Conservation (phyloP, 371 early-diverging fungal genomes). For the Rhizomucor pusillus region DNA sequence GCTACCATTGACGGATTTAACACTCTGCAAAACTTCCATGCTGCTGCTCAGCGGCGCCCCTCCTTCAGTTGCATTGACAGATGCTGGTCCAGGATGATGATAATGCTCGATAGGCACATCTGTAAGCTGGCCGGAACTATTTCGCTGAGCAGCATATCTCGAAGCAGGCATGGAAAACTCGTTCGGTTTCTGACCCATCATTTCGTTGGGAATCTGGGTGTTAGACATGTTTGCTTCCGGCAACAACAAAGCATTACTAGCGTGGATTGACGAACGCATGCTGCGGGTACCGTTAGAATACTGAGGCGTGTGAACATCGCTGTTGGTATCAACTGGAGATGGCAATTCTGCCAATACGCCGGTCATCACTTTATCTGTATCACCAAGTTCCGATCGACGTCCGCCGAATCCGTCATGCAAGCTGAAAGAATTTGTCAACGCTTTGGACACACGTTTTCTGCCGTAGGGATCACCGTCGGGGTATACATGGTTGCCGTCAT, state of each 20-base stretch:
- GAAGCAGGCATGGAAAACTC: slow-evolving; percentile 33
- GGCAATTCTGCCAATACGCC: slow-evolving; percentile 22
- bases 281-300: slow-evolving; percentile 10
- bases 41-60: slow-evolving; percentile 26
- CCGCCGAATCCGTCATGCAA: slow-evolving; percentile 5
- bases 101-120: slow-evolving; percentile 23
- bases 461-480: background rate
- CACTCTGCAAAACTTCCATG: slow-evolving; percentile 40
- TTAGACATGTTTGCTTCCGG: slow-evolving; percentile 7
- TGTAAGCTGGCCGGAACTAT: slow-evolving; percentile 10
- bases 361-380: slow-evolving; percentile 27
- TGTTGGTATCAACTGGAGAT: slow-evolving; percentile 6
- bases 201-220: slow-evolving; percentile 38
- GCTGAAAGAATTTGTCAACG: slow-evolving; percentile 7
- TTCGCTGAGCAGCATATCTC: slow-evolving; percentile 13
- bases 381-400: slow-evolving; percentile 28
- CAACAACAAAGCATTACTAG: slow-evolving; percentile 19
- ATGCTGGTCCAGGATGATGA: slow-evolving; percentile 4
- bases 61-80: slow-evolving; percentile 7
- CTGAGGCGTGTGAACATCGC: background rate
- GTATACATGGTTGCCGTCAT: background rate
- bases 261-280: slow-evolving; percentile 18
- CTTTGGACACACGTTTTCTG: slow-evolving; percentile 14
- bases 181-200: slow-evolving; percentile 40
- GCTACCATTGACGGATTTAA: slow-evolving; percentile 27